These are phyloP conservation scores for Vicia faba DNA, from an alignment of 306 rosid genomes.

Conservation along the genomic window DNA sequence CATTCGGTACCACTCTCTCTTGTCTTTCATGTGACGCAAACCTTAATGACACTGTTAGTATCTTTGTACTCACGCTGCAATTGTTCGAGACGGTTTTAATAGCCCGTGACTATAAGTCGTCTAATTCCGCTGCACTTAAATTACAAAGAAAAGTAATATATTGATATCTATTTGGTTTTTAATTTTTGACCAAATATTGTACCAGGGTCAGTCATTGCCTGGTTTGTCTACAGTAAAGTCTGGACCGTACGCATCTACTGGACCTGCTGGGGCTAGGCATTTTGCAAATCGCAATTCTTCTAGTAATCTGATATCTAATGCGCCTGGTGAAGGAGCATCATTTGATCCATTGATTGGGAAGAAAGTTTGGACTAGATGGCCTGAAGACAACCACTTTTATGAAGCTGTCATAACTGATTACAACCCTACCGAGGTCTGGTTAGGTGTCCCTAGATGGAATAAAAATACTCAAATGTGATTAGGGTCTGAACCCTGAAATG, in stretches of 20 bases:
- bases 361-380: slow-evolving; percentile 98
- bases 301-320: slow-evolving; percentile 51
- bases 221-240: slow-evolving; percentile 60
- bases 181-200: slow-evolving; percentile 34
- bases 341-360: slow-evolving; percentile 74
- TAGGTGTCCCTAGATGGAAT: too few species aligned
- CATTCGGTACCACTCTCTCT: slow-evolving; percentile 58
- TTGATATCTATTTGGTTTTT: slow-evolving; percentile 18
- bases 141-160: slow-evolving; percentile 21
- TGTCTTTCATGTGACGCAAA: slow-evolving; percentile 33
- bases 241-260: slow-evolving; percentile 58
- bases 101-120: slow-evolving; percentile 14
- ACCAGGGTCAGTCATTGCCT: slow-evolving; percentile 62
- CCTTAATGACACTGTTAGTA: slow-evolving; percentile 32
- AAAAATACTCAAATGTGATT: slow-evolving; percentile 9
- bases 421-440: slow-evolving; percentile 67
- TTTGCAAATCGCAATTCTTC: slow-evolving; percentile 61
- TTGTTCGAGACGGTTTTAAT: slow-evolving; percentile 37
- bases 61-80: slow-evolving; percentile 29
- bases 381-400: slow-evolving; percentile 88
- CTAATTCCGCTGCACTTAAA: slow-evolving; percentile 4
- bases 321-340: slow-evolving; percentile 50
- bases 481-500: slow-evolving; percentile 23
- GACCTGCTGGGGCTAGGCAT: slow-evolving; percentile 55
- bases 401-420: slow-evolving; percentile 90